These are phyloP conservation scores for Phytophthora fragariae DNA, from an alignment of 352 stramenopile genomes.

Conservation along the genomic window DNA sequence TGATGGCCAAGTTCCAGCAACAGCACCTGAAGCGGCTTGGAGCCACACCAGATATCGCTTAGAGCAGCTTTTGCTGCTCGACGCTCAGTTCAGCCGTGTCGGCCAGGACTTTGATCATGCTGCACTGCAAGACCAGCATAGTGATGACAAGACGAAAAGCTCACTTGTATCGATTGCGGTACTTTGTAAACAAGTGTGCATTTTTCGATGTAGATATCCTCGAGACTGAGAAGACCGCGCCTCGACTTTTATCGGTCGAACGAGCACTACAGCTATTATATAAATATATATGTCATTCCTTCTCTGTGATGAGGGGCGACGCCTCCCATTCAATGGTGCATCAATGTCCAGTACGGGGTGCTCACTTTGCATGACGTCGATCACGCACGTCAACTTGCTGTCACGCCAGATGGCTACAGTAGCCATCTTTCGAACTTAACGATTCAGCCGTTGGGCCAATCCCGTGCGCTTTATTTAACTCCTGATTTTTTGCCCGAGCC, in stretches of 20 bases:
- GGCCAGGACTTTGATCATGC: neutral
- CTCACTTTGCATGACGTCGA: neutral
- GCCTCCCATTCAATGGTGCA: neutral
- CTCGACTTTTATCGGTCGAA: too few species aligned
- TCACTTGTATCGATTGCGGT: neutral
- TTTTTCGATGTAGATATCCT: too few species aligned
- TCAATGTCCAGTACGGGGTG: neutral
- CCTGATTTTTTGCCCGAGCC: slow-evolving; percentile 44
- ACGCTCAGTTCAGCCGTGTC: neutral
- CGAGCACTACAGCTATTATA: too few species aligned
- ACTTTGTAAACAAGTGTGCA: neutral
- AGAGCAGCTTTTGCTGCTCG: slow-evolving; percentile 4
- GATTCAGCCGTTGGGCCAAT: slow-evolving; percentile 28
- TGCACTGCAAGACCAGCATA: neutral
- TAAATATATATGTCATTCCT: neutral
- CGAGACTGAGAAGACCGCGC: too few species aligned
- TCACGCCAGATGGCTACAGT: slow-evolving; percentile 1
- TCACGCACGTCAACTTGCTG: neutral
- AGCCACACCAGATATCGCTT: slow-evolving; percentile 30
- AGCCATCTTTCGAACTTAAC: slow-evolving; percentile 16
- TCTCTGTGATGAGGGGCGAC: neutral
- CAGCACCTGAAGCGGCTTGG: slow-evolving; percentile 29
- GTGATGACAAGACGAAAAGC: neutral
- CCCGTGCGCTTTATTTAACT: slow-evolving; percentile 22
- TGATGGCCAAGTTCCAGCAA: slow-evolving; percentile 48